Evolutionary conservation across 257 asterid genomes (phyloP).

Genomic region (Ajuga chamaepitys): DNA sequence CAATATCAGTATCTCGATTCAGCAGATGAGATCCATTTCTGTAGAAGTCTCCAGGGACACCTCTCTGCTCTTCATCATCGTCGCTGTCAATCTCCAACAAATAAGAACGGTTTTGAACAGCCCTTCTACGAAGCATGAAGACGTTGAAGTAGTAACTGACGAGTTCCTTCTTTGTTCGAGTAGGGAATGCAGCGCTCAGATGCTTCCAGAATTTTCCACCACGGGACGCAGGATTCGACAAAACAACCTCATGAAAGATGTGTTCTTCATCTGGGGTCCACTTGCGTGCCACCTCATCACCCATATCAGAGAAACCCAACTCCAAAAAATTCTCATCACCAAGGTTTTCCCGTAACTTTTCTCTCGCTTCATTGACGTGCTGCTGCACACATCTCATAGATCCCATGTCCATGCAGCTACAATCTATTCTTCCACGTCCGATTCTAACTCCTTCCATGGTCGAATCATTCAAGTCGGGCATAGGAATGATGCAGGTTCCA

Average conservation of each 20-base stretch:
- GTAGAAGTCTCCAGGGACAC: constrained; percentile 15
- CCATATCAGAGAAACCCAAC: constrained; percentile 67
- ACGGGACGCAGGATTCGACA: constrained; percentile 48
- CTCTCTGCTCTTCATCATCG: constrained; percentile 68
- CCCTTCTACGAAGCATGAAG: constrained; percentile 60
- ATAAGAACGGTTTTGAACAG: constrained; percentile 62
- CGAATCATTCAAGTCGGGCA: constrained; percentile 30
- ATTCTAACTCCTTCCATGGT: constrained; percentile 21
- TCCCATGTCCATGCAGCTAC: constrained; percentile 57
- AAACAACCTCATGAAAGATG: constrained; percentile 54
- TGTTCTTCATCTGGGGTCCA: constrained; percentile 74
- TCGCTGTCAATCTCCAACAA: constrained; percentile 78
- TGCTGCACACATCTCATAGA: constrained; percentile 75
- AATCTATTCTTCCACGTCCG: constrained; percentile 48
- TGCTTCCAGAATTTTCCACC: constrained; percentile 69
- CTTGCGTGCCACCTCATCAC: constrained; percentile 54
- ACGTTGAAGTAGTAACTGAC: constrained; percentile 83
- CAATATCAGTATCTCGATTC: constrained; percentile 21
- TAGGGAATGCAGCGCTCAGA: constrained; percentile 50
- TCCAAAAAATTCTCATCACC: constrained; percentile 36
- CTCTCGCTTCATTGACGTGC: constrained; percentile 62
- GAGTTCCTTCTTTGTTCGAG: constrained; percentile 46
- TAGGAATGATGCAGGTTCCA: constrained; percentile 42
- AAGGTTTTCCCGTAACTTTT: constrained; percentile 32
- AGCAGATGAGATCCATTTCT: constrained; percentile 10